A percentile compares a stretch with the other conserved stretches of the same genome.
These are phyloP conservation scores for Podaxis mareebaensis DNA, from an alignment of 768 basidiomycete genomes.

Conservation along the genomic window DNA sequence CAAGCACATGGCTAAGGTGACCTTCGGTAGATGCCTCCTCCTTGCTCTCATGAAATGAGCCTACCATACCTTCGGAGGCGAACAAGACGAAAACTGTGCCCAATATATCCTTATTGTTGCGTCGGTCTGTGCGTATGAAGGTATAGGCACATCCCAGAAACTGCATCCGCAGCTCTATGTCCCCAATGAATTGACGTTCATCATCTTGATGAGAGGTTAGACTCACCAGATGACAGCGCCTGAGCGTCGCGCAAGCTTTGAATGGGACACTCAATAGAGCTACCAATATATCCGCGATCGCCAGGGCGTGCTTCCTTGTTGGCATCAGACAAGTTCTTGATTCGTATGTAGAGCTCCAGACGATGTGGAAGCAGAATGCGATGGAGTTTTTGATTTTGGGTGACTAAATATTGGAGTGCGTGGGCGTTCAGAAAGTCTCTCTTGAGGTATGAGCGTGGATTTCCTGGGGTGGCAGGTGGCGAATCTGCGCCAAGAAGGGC, in stretches of 20 bases:
- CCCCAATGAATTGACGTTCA: neutral
- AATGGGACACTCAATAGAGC: slow-evolving; percentile 2
- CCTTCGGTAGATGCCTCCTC: neutral
- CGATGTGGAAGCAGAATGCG: slow-evolving; percentile 6
- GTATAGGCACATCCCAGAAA: neutral
- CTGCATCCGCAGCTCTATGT: neutral
- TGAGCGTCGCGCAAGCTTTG: neutral
- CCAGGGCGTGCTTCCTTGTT: no score
- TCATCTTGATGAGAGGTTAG: neutral
- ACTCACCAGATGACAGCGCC: slow-evolving; percentile 1
- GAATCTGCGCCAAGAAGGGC: neutral
- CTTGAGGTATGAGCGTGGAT: neutral
- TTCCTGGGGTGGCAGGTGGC: neutral
- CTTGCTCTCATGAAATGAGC: neutral
- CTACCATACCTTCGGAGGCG: neutral
- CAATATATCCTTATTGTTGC: neutral
- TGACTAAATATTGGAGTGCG: slow-evolving; percentile 2
- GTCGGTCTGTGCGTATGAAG: neutral
- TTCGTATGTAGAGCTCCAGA: slow-evolving; percentile 9
- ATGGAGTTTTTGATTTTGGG: slow-evolving; percentile 2
- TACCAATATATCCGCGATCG: neutral
- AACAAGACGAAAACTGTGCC: neutral
- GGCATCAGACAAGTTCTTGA: slow-evolving; percentile 7
- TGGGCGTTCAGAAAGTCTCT: slow-evolving; percentile 10
- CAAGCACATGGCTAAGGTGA: neutral